Evolutionary conservation across 345 rosid species (phyloP).

Genomic region (Eutrema yunnanense): DNA sequence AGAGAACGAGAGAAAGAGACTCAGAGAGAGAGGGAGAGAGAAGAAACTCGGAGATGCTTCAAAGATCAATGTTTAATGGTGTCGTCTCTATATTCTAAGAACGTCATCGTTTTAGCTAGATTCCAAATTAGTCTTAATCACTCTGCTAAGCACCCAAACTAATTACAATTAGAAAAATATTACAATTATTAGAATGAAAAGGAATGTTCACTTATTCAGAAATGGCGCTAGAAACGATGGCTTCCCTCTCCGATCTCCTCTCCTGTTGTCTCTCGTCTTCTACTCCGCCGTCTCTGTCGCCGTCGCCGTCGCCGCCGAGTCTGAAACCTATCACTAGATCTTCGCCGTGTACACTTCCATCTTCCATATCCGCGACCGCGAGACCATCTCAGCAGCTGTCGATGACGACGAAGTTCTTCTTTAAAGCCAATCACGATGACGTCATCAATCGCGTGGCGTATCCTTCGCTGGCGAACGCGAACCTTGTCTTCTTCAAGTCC

Average conservation of each 20-base stretch:
- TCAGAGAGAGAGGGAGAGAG: not conserved
- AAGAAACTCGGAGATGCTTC: not conserved
- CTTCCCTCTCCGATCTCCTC: conserved; percentile 15
- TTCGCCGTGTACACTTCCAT: not conserved
- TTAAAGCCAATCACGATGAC: not conserved
- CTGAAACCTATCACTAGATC: not conserved
- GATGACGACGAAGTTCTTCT: conserved; percentile 3
- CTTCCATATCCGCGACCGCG: not conserved
- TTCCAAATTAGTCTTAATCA: not conserved
- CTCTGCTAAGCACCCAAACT: not conserved
- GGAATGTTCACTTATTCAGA: not conserved
- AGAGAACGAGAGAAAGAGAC: not conserved
- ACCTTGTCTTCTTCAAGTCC: conserved; percentile 46
- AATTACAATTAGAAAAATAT: not conserved
- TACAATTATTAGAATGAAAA: not conserved
- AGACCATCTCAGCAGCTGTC: not conserved
- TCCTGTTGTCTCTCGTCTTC: not conserved
- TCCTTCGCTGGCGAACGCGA: conserved; percentile 60
- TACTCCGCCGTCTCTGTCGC: not conserved
- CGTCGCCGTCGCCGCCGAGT: not conserved
- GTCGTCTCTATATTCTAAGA: not conserved
- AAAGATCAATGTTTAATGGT: conserved; percentile 14
- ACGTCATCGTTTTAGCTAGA: conserved; percentile 10
- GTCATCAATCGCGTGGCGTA: conserved; percentile 34
- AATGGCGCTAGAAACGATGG: conserved; percentile 24